Evolutionary conservation across 352 stramenopile genomes (phyloP).

Genomic region (Globisporangium nunn): DNA sequence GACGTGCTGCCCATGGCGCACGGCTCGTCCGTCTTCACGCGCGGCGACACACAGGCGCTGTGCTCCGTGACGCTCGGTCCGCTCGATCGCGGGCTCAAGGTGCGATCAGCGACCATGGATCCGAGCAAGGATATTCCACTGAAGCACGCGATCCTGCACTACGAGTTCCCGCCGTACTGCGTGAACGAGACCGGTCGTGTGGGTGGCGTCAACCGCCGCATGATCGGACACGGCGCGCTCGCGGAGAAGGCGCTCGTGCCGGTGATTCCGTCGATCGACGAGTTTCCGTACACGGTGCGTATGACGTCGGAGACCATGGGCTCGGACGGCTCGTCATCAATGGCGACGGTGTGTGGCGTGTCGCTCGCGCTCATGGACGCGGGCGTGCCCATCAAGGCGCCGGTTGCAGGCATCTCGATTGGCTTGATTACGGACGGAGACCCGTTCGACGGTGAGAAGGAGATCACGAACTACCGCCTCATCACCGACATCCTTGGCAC

Average conservation of each 20-base stretch:
- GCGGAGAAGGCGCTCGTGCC: constrained; percentile 94
- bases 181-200: constrained; percentile 93
- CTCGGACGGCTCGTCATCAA: constrained; percentile 92
- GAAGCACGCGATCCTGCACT: constrained; percentile 94
- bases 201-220: constrained; percentile 83
- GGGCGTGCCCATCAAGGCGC: constrained; percentile 90
- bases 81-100: constrained; percentile 60
- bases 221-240: constrained; percentile 96
- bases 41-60: constrained; percentile 86
- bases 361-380: constrained; percentile 96
- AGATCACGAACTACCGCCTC: constrained; percentile 82
- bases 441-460: constrained; percentile 53
- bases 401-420: constrained; percentile 95
- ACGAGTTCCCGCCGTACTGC: constrained; percentile 97
- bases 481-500: constrained; percentile 96
- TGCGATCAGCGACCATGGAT: constrained; percentile 55
- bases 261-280: constrained; percentile 83
- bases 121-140: constrained; percentile 29
- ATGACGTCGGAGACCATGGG: constrained; percentile 96
- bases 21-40: constrained; percentile 83
- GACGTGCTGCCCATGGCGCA: constrained; percentile 86
- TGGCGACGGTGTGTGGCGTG: constrained; percentile 96
- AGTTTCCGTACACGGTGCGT: constrained; percentile 96
- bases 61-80: constrained; percentile 87
- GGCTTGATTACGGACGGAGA: constrained; percentile 78